Evolutionary conservation across 805 yeast species (phyloP).

Genomic region (Yarrowia keelungensis): DNA sequence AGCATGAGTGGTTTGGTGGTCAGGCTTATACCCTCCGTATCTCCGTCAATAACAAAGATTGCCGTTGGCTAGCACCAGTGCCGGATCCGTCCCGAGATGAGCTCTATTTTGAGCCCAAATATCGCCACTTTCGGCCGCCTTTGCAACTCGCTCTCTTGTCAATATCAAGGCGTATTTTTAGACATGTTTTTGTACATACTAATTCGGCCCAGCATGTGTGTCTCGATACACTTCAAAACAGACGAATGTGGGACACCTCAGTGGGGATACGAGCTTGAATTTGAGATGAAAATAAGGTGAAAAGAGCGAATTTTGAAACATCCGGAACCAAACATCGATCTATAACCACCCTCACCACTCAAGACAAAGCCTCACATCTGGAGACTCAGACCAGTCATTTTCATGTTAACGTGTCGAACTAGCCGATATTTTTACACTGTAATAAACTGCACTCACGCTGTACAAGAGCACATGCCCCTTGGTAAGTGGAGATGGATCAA

Average conservation of each 20-base stretch:
- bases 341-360: too few species aligned
- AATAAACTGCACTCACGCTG: neutral
- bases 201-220: conserved; percentile 19
- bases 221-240: conserved; percentile 1
- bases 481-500: neutral
- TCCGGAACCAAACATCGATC: too few species aligned
- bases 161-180: neutral
- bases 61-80: too few species aligned
- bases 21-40: too few species aligned
- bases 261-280: too few species aligned
- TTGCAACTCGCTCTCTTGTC: neutral
- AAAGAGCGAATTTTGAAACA: too few species aligned
- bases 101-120: neutral
- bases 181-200: conserved; percentile 10
- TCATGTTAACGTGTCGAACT: neutral
- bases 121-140: neutral
- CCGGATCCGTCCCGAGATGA: neutral
- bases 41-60: too few species aligned
- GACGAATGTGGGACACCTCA: too few species aligned
- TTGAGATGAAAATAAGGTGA: too few species aligned
- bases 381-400: neutral
- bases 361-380: neutral
- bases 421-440: conserved; percentile 4
- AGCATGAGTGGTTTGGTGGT: too few species aligned
- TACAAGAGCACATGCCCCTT: neutral